phyloP scores from a whole-genome alignment of 108 stramenopile genomes.

The Asterionellopsis glacialis region DNA sequence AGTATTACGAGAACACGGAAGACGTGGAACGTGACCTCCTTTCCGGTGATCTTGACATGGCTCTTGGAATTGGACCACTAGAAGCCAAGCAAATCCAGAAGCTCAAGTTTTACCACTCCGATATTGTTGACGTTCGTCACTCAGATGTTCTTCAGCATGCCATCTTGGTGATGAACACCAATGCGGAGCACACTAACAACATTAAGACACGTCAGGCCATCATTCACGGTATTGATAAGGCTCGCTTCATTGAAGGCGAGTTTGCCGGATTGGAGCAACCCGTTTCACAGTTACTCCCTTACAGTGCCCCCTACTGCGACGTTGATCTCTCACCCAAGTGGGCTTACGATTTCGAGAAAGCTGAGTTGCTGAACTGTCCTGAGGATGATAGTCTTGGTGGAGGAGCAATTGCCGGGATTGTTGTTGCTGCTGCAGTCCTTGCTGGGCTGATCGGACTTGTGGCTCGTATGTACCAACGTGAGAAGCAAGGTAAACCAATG shows the following conservation, averaged over 20 bases:
- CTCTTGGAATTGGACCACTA: constrained; percentile 37
- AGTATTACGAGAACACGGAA: constrained; percentile 27
- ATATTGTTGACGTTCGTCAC: constrained; percentile 35
- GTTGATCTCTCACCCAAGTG: constrained; percentile 58
- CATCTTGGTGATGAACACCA: constrained; percentile 45
- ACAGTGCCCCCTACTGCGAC: constrained; percentile 49
- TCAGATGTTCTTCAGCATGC: constrained; percentile 48
- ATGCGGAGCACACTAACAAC: constrained; percentile 40
- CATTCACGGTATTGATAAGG: constrained; percentile 67
- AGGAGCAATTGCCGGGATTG: constrained; percentile 30
- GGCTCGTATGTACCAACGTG: constrained; percentile 26
- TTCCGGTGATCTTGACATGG: constrained; percentile 40
- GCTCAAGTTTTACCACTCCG: constrained; percentile 27
- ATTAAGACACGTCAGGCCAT: constrained; percentile 47
- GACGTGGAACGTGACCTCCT: constrained; percentile 45
- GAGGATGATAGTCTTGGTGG: constrained; percentile 2
- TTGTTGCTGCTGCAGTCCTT: constrained; percentile 16
- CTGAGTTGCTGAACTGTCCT: constrained; percentile 42
- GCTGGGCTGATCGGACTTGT: constrained; percentile 20
- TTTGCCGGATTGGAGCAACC: constrained; percentile 44
- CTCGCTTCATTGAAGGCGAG: constrained; percentile 43
- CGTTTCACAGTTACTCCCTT: constrained; percentile 42
- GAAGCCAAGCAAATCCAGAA: constrained; percentile 30
- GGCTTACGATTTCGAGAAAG: constrained; percentile 67
- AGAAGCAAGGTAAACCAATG: constrained; percentile 44